Evolutionary conservation across 495 filamentous ascomycete species (phyloP), one percentile per base, ranked within the genome.

Genomic region (Ramalina intermedia): DNA sequence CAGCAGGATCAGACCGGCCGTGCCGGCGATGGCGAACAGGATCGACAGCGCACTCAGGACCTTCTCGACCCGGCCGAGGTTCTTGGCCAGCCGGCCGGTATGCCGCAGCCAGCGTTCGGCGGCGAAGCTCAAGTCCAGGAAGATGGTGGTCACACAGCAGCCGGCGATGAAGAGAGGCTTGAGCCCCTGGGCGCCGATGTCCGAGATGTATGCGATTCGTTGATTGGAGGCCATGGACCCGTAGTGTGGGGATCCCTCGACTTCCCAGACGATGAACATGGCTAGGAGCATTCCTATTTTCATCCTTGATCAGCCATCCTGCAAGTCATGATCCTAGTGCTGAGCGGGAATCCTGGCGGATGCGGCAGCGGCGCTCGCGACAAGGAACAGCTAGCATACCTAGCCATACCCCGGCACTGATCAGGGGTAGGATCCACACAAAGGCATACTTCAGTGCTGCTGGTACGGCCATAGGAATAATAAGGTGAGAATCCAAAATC

Each of bases 91-190:
- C 3, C 82, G 78, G 1, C 83, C 85, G 2, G 67, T 69, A 62
- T 93, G 85, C 16, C 87, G 82, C 37, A 94, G 73, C 75, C 80
- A 87, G 41, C 87, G 75, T 72, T 95, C 91, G 23, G 81, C 63
- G 26, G 80, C 64, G 52, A 98, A 86, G 11, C 84, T 78, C 23
- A 90, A 65, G 68, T 94, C 85, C 49, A 98, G 78, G 52, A 87
- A 82, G 33, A 95, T 68, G 46, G 87, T 85, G 16, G 85, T 89
- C 17, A 95, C 69, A 11, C 72, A 67, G 65, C 80, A 81, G 47
- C 87, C 87, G 11, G 79, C 69, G 50, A 98, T 78, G 69, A 98
- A 98, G 2, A 96, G 69, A 0, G 91, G 91, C 53, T 95, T 87
- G 3, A 95, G 68, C 0, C 69, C 66, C 23, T 69, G 60, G 0